These are phyloP conservation scores for Begonia masoniana DNA, from an alignment of 306 rosid genomes.

Conservation along the genomic window DNA sequence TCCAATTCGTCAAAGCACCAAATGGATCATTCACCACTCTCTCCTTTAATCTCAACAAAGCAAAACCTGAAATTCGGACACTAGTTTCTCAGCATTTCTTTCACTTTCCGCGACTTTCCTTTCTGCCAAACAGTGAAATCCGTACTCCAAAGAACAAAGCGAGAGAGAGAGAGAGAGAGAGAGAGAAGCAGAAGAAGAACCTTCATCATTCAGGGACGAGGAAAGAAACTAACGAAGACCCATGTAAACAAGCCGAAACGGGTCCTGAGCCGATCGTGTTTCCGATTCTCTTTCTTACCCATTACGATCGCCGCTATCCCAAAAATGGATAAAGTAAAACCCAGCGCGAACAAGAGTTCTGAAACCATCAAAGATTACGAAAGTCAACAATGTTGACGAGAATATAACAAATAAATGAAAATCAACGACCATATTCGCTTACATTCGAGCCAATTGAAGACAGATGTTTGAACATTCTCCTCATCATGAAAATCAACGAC, in stretches of 20 bases:
- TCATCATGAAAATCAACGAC: no score
- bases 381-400: no score
- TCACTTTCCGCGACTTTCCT: slow-evolving; percentile 6
- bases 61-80: slow-evolving; percentile 38
- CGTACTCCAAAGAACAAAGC: no score
- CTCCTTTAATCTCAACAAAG: slow-evolving; percentile 54
- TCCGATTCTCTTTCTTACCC: slow-evolving; percentile 29
- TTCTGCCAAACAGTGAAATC: no score
- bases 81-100: slow-evolving; percentile 2
- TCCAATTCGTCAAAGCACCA: slow-evolving; percentile 63
- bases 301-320: slow-evolving; percentile 1
- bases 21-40: slow-evolving; percentile 51
- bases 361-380: neutral
- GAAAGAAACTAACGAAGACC: slow-evolving; percentile 23
- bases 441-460: no score
- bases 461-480: no score
- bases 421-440: no score
- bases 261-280: slow-evolving; percentile 22
- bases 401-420: no score
- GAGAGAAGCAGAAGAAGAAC: slow-evolving; percentile 5
- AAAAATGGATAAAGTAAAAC: slow-evolving; percentile 3
- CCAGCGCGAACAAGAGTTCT: slow-evolving; percentile 2
- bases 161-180: no score
- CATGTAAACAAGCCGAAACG: slow-evolving; percentile 7
- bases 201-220: slow-evolving; percentile 66